Evolutionary conservation across 371 early-diverging fungal genomes (phyloP).

Genomic region (Conidiobolus incongruus): DNA sequence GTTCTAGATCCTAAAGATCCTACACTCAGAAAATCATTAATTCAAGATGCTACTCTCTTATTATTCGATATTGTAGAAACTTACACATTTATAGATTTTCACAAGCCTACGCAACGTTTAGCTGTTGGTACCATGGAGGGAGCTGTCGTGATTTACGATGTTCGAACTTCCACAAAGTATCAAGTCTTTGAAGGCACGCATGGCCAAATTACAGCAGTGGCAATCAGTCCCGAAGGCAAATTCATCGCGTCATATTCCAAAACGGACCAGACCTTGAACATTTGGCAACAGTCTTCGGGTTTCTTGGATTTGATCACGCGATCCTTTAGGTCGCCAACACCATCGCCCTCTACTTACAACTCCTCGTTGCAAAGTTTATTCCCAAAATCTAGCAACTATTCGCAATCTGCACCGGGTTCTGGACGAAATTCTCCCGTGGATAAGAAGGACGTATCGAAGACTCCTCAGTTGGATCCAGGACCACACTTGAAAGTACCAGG

Average conservation of each 20-base stretch:
- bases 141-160: conserved; percentile 49
- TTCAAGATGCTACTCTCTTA: conserved; percentile 40
- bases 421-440: not conserved
- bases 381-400: not conserved
- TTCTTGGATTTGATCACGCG: conserved; percentile 46
- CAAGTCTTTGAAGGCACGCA: conserved; percentile 51
- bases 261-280: conserved; percentile 36
- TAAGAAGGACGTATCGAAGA: too few relatives aligned
- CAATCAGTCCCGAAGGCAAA: conserved; percentile 62
- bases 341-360: not conserved
- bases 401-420: not conserved
- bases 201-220: conserved; percentile 34
- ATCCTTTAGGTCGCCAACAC: conserved; percentile 10
- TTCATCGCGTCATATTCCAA: conserved; percentile 49
- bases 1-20: conserved; percentile 64
- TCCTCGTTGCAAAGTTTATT: not conserved
- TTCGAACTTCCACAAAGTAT: conserved; percentile 58
- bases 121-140: conserved; percentile 66
- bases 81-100: conserved; percentile 57
- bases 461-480: too few relatives aligned
- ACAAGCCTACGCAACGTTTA: conserved; percentile 45
- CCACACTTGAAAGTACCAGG: too few relatives aligned
- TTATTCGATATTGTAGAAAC: conserved; percentile 55
- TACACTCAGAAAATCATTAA: conserved; percentile 36
- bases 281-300: conserved; percentile 53